Percentiles rank a stretch among this genome's conserved stretches.
phyloP scores from a whole-genome alignment of 129 eudicot species.

The Lactuca sativa region DNA sequence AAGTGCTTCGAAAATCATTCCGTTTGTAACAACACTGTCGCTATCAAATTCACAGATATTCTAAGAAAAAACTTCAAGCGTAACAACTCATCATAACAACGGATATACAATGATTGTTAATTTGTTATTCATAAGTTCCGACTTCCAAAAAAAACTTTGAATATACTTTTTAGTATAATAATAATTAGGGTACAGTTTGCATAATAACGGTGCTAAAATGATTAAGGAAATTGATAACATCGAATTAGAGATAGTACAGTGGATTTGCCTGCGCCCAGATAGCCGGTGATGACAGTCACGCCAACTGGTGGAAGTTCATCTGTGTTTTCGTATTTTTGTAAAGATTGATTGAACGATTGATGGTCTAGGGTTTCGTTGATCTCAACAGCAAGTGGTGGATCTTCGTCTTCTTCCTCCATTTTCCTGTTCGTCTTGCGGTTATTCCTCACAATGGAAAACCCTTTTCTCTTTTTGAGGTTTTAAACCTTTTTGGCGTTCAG shows the following conservation, averaged over 20 bases:
- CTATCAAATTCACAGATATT: not conserved
- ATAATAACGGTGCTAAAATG: not conserved
- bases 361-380: constrained; percentile 41
- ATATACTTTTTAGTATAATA: not conserved
- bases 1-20: not conserved
- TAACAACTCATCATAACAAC: no score
- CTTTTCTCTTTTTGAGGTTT: not conserved
- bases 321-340: constrained; percentile 19
- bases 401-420: constrained; percentile 88
- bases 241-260: constrained; percentile 44
- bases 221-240: not conserved
- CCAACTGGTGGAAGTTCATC: constrained; percentile 61
- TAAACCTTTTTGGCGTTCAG: not conserved
- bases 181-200: constrained; percentile 20
- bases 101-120: no score
- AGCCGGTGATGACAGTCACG: constrained; percentile 97
- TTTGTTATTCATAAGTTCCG: no score
- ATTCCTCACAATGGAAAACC: constrained; percentile 3
- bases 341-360: constrained; percentile 29
- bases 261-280: constrained; percentile 97
- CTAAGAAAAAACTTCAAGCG: not conserved
- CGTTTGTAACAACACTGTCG: not conserved
- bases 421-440: not conserved
- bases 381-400: constrained; percentile 73
- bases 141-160: no score